Base-by-base conservation (phyloP, 2,329 filamentous ascomycete genomes). In the Neonectria hederae region DNA sequence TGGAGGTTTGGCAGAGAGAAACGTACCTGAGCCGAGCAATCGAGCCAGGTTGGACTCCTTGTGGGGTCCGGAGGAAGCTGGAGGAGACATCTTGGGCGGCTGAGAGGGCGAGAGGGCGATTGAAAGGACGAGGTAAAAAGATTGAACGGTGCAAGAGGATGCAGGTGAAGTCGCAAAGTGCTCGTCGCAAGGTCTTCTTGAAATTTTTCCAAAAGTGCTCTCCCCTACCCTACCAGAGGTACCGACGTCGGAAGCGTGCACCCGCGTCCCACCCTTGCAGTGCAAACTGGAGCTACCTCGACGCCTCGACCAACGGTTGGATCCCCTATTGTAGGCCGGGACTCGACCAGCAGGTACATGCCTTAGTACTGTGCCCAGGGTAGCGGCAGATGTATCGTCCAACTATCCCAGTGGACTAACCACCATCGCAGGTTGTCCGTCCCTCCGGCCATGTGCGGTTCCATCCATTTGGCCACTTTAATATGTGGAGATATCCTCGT, bases 21-120 rank as follows among this genome's bases (percentile, higher is more conserved):
- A 70, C 79, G 40, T 80, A 97, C 96, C 96, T 76, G 96, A 97
- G 75, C 96, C 96, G 70, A 97, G 84, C 71, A 99, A 83, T 81
- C 96, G 89, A 74, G 96, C 96, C 77, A 91, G 79, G 75, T 92
- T 94, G 63, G 94, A 97, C 86, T 99, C 96, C 83, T 87, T 93
- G 86, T 97, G 81, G 59, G 76, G 76, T 56, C 79, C 80, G 71
- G 77, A 75, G 72, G 81, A 79, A 22, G 79, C 76, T 45, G 83
- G 76, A 65, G 90, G 88, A 77, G 90, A 90, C 89, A 92, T 89
- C 61, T 72, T 81, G 71, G 67, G 42, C 35, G 48, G 54, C 24
- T 55, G 59, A 32, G 40, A 26, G 61, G 40, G 32, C n/a, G 59
- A 32, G 40, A 26, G 61, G 40, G 32, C n/a, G 24, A 28, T 52